Evolutionary conservation across 2,329 filamentous ascomycete genomes (phyloP).

Genomic region (Alternaria conjuncta): DNA sequence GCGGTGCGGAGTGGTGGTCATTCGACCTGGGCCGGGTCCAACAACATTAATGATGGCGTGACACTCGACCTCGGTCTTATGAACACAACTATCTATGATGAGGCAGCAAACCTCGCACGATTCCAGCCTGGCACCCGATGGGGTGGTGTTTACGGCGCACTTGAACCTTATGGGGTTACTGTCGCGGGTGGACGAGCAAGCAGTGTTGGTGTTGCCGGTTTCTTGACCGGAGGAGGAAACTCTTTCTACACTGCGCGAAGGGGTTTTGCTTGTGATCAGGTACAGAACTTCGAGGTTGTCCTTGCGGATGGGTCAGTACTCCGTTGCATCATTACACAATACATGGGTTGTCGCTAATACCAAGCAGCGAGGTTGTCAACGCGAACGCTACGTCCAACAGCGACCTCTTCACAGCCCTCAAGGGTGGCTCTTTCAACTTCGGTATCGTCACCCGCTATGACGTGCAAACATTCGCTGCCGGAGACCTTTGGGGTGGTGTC

Average conservation of each 20-base stretch:
- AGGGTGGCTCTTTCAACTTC: constrained; percentile 40
- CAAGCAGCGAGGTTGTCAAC: constrained; percentile 38
- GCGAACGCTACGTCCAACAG: constrained; percentile 45
- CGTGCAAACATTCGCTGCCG: constrained; percentile 28
- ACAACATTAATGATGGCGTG: constrained; percentile 37
- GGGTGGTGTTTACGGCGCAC: constrained; percentile 41
- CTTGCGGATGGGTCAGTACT: constrained; percentile 41
- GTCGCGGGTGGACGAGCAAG: constrained; percentile 35
- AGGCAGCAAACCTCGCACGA: constrained; percentile 19
- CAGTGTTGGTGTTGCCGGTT: constrained; percentile 37
- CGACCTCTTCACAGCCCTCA: constrained; percentile 49
- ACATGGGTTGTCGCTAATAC: constrained; percentile 23
- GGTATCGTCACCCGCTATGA: constrained; percentile 35
- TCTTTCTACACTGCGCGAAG: constrained; percentile 30
- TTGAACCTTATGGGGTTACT: constrained; percentile 21
- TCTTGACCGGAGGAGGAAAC: constrained; percentile 37
- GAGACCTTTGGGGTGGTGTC: constrained; percentile 32
- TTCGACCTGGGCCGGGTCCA: constrained; percentile 32
- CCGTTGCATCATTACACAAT: neutral
- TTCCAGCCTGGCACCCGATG: constrained; percentile 41
- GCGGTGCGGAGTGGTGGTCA: constrained; percentile 42
- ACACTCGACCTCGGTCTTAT: constrained; percentile 38
- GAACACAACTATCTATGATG: constrained; percentile 21
- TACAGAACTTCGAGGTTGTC: constrained; percentile 45
- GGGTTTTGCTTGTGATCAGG: constrained; percentile 36